phyloP scores from a whole-genome alignment of 1,284 basidiomycete species.

The Ustilago esculenta region DNA sequence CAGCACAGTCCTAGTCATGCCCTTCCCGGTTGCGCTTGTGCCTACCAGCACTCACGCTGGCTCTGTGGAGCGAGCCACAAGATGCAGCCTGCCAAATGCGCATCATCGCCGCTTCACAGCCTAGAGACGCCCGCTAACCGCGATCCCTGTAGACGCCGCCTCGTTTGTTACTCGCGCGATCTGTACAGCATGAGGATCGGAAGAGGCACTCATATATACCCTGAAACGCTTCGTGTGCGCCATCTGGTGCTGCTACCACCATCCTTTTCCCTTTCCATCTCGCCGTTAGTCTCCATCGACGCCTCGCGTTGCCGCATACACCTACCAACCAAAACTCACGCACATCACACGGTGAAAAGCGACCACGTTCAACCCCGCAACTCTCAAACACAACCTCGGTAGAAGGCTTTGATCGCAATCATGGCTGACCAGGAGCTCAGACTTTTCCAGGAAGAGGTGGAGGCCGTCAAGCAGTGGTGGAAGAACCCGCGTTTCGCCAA shows the following conservation, averaged over 20 bases:
- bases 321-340: background rate
- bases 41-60: too few species aligned
- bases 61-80: too few species aligned
- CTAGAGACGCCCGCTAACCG: background rate
- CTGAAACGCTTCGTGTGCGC: background rate
- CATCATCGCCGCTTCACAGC: background rate
- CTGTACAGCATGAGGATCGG: constrained; percentile 7
- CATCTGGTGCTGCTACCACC: background rate
- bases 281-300: background rate
- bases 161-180: too few species aligned
- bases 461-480: constrained; percentile 88
- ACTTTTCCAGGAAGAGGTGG: constrained; percentile 81
- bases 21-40: background rate
- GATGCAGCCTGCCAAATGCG: too few species aligned
- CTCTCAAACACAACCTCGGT: background rate
- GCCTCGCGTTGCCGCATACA: background rate
- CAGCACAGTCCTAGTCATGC: constrained; percentile 12
- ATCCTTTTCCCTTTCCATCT: background rate
- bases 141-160: constrained; percentile 15
- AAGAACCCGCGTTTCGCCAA: constrained; percentile 87
- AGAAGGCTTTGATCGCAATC: constrained; percentile 12
- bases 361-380: background rate
- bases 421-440: constrained; percentile 65
- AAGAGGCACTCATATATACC: constrained; percentile 9
- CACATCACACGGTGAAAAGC: background rate